Conservation (phyloP, 805 yeast genomes). For the Lipomyces yamadae region DNA sequence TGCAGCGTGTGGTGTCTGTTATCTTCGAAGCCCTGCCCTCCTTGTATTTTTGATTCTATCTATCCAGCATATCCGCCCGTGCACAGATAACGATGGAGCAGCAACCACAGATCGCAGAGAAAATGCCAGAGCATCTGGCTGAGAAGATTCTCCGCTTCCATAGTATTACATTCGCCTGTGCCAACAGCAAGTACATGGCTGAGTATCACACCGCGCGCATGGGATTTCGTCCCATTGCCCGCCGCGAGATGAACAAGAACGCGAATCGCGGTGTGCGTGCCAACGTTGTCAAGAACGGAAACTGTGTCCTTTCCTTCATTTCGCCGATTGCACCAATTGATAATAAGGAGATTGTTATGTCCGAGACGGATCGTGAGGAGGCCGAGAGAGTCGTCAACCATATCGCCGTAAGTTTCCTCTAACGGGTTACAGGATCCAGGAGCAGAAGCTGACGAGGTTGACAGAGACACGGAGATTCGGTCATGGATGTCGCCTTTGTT, state of each 20-base stretch:
- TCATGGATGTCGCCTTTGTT: constrained; percentile 73
- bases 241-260: constrained; percentile 71
- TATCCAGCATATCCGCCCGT: background rate
- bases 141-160: constrained; percentile 15
- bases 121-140: constrained; percentile 19
- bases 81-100: background rate
- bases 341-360: constrained; percentile 40
- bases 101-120: constrained; percentile 4
- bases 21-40: background rate
- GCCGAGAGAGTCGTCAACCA: constrained; percentile 12
- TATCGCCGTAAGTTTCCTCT: constrained; percentile 14
- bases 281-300: constrained; percentile 65
- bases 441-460: constrained; percentile 4
- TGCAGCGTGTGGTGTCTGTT: background rate
- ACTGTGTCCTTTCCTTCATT: constrained; percentile 55
- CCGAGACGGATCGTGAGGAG: constrained; percentile 18
- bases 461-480: constrained; percentile 72
- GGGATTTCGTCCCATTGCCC: constrained; percentile 70
- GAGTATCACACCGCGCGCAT: constrained; percentile 56
- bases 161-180: constrained; percentile 12
- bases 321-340: constrained; percentile 51
- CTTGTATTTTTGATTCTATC: background rate
- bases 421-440: background rate
- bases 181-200: constrained; percentile 46
- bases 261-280: constrained; percentile 42